Percentiles rank a stretch among this genome's conserved stretches.
These are phyloP conservation scores for Ceratocystis lukuohia DNA, from an alignment of 2,329 filamentous ascomycete species.

Conservation along the genomic window DNA sequence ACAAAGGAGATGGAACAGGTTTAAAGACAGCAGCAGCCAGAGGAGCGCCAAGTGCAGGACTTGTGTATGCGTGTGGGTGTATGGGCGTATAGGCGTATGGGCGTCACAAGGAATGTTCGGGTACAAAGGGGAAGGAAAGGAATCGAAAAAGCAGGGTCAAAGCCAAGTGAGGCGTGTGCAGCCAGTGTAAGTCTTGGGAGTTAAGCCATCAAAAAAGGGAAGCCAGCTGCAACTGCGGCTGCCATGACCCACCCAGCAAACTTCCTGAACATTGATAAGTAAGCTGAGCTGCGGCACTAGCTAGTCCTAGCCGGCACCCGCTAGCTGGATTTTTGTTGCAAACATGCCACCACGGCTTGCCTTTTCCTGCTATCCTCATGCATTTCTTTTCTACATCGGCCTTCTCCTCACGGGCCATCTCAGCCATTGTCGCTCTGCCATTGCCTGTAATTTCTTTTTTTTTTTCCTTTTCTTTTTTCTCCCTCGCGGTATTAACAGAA, in stretches of 20 bases:
- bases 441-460: not conserved
- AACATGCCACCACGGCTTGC: not conserved
- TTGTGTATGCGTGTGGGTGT: not conserved
- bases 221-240: not conserved
- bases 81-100: not conserved
- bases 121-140: slow-evolving; percentile 7
- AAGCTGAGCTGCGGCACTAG: not conserved
- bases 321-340: too few relatives aligned
- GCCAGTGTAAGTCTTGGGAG: not conserved
- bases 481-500: not conserved
- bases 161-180: slow-evolving; percentile 3
- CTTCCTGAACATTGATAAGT: not conserved
- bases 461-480: not conserved
- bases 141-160: slow-evolving; percentile 2
- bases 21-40: slow-evolving; percentile 1
- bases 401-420: not conserved
- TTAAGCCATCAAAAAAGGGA: not conserved
- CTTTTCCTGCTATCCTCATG: not conserved
- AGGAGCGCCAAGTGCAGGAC: too few relatives aligned
- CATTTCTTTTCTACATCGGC: not conserved
- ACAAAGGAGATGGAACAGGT: slow-evolving; percentile 8
- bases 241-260: not conserved
- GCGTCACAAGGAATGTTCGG: slow-evolving; percentile 12
- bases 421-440: not conserved
- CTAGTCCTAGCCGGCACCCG: not conserved